A percentile compares a stretch with the other conserved stretches of the same genome.
Evolutionary conservation across 2,329 filamentous ascomycete genomes (phyloP).

Genomic region (Cryphonectria parasitica): DNA sequence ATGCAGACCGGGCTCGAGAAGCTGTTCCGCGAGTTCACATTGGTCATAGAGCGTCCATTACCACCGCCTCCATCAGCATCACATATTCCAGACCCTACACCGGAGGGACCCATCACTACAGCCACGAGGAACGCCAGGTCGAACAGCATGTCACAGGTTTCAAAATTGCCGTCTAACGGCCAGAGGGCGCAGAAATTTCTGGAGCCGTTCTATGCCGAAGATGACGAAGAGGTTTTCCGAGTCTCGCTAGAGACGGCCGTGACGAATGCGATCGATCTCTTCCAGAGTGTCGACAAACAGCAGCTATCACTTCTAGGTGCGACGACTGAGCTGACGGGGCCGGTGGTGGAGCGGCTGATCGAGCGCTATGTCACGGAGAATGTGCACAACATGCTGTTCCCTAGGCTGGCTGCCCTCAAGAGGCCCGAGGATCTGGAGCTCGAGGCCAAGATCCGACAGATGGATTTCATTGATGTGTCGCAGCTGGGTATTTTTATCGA

Average conservation of each 20-base stretch:
- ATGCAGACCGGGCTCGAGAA: slow-evolving; percentile 92
- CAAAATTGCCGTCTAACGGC: slow-evolving; percentile 14
- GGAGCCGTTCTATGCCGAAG: slow-evolving; percentile 75
- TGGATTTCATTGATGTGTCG: slow-evolving; percentile 91
- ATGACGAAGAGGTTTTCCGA: slow-evolving; percentile 90
- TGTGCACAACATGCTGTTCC: slow-evolving; percentile 87
- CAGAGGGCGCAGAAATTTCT: slow-evolving; percentile 39
- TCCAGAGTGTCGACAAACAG: slow-evolving; percentile 93
- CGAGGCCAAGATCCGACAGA: slow-evolving; percentile 87
- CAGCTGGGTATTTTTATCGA: slow-evolving; percentile 90
- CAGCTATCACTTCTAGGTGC: slow-evolving; percentile 89
- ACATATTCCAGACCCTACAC: slow-evolving; percentile 61
- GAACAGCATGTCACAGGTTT: slow-evolving; percentile 45
- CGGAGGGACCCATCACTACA: slow-evolving; percentile 59
- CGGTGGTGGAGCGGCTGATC: slow-evolving; percentile 89
- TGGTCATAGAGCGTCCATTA: slow-evolving; percentile 81
- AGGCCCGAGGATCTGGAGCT: slow-evolving; percentile 83
- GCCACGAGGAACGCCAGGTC: slow-evolving; percentile 61
- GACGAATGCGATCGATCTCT: slow-evolving; percentile 90
- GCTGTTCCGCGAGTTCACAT: slow-evolving; percentile 86
- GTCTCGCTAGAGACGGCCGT: slow-evolving; percentile 89
- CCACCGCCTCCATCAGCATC: slow-evolving; percentile 71
- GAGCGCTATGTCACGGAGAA: slow-evolving; percentile 94
- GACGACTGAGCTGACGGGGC: slow-evolving; percentile 90
- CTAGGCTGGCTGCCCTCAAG: slow-evolving; percentile 76